Percentiles rank a stretch among this genome's conserved stretches.
Evolutionary conservation across 345 rosid species (phyloP).

Genomic region (Brassica juncea): DNA sequence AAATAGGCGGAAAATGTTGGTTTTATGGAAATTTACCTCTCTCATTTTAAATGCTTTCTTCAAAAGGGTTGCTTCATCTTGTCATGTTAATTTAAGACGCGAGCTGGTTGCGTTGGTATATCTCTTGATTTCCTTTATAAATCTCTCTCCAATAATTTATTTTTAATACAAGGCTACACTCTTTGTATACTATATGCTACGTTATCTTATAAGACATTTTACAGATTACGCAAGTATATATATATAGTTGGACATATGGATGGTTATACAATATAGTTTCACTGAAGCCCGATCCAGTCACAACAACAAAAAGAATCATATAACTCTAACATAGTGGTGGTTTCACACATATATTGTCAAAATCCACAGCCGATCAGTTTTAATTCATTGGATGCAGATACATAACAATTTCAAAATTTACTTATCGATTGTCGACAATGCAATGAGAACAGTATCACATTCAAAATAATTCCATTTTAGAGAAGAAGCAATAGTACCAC

Average conservation of each 20-base stretch:
- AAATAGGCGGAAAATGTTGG: background rate
- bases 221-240: background rate
- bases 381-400: background rate
- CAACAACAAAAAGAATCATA: background rate
- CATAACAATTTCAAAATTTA: background rate
- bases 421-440: background rate
- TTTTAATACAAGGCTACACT: background rate
- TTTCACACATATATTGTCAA: background rate
- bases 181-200: background rate
- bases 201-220: background rate
- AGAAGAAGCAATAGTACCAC: background rate
- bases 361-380: background rate
- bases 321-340: background rate
- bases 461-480: slow-evolving; percentile 5
- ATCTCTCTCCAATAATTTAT: slow-evolving; percentile 28
- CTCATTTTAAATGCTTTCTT: background rate
- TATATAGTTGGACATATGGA: background rate
- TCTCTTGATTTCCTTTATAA: slow-evolving; percentile 31
- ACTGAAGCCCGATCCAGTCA: background rate
- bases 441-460: background rate
- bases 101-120: slow-evolving; percentile 42
- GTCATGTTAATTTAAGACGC: slow-evolving; percentile 25
- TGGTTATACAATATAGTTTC: slow-evolving; percentile 9
- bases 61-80: slow-evolving; percentile 22
- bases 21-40: background rate